A percentile compares a stretch with the other conserved stretches of the same genome.
Evolutionary conservation across 495 filamentous ascomycete genomes (phyloP).

Genomic region (Podospora didyma): DNA sequence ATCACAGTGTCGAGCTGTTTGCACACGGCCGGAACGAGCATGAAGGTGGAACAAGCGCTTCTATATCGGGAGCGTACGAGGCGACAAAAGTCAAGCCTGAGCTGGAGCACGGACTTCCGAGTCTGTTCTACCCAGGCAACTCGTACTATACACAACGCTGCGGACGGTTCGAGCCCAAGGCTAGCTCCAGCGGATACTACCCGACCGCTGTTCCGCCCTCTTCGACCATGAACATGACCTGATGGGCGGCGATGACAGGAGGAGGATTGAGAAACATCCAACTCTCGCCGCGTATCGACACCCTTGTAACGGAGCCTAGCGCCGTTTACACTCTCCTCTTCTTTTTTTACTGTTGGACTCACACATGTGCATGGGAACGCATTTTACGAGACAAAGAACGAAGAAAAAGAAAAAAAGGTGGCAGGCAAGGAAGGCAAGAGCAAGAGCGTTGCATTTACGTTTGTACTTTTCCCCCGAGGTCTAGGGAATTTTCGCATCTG

Average conservation of each 20-base stretch:
- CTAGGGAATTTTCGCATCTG: no score
- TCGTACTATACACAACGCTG: conserved; percentile 35
- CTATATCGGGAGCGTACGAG: conserved; percentile 22
- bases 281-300: not conserved
- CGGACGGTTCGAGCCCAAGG: conserved; percentile 42
- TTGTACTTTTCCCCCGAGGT: not conserved
- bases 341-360: no score
- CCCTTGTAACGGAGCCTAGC: no score
- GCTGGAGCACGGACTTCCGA: conserved; percentile 37
- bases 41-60: conserved; percentile 24
- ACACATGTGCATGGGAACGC: not conserved
- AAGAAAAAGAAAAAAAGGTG: not conserved
- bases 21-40: conserved; percentile 30
- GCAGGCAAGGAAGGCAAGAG: not conserved
- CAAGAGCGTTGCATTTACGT: not conserved
- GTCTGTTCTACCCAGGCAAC: conserved; percentile 34
- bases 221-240: conserved; percentile 29
- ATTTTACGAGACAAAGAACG: not conserved
- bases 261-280: no score
- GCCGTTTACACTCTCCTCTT: no score
- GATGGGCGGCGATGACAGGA: conserved; percentile 1
- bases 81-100: conserved; percentile 43
- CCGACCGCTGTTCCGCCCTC: conserved; percentile 34
- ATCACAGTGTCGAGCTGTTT: conserved; percentile 38
- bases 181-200: conserved; percentile 41